Conservation (phyloP, 768 basidiomycete genomes). For the Boletus sp. region DNA sequence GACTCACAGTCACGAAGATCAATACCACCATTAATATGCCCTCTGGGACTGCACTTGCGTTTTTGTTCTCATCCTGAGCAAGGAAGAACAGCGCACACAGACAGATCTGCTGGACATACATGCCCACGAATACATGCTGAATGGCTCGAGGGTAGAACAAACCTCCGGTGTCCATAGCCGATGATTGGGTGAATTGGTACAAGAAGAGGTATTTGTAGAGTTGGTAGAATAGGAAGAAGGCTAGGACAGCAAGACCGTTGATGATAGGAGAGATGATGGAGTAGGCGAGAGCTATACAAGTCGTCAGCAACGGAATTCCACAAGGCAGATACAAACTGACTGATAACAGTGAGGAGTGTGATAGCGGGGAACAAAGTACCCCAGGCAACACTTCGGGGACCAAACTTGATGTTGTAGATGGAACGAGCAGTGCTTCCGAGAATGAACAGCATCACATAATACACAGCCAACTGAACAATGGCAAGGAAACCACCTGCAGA, state of each 20-base stretch:
- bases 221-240: slow-evolving; percentile 83
- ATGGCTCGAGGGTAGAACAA: slow-evolving; percentile 95
- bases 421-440: slow-evolving; percentile 88
- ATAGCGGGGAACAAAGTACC: slow-evolving; percentile 71
- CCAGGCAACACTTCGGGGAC: slow-evolving; percentile 63
- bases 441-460: slow-evolving; percentile 88
- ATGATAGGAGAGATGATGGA: slow-evolving; percentile 91
- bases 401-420: slow-evolving; percentile 81
- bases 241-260: slow-evolving; percentile 80
- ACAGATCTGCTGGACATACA: slow-evolving; percentile 90
- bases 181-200: slow-evolving; percentile 71
- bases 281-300: slow-evolving; percentile 63
- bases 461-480: slow-evolving; percentile 70
- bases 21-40: slow-evolving; percentile 84
- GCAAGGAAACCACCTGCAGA: slow-evolving; percentile 80
- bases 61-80: slow-evolving; percentile 49
- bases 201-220: slow-evolving; percentile 88
- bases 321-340: slow-evolving; percentile 39
- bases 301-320: neutral
- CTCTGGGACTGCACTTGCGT: slow-evolving; percentile 63
- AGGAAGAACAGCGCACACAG: slow-evolving; percentile 91
- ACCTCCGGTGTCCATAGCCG: slow-evolving; percentile 80
- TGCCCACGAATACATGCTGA: slow-evolving; percentile 87
- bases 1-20: slow-evolving; percentile 74
- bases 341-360: slow-evolving; percentile 81